Evolutionary conservation across 2,329 filamentous ascomycete species (phyloP), one percentile per base, ranked within the genome.

Genomic region (Clonostachys byssicola): DNA sequence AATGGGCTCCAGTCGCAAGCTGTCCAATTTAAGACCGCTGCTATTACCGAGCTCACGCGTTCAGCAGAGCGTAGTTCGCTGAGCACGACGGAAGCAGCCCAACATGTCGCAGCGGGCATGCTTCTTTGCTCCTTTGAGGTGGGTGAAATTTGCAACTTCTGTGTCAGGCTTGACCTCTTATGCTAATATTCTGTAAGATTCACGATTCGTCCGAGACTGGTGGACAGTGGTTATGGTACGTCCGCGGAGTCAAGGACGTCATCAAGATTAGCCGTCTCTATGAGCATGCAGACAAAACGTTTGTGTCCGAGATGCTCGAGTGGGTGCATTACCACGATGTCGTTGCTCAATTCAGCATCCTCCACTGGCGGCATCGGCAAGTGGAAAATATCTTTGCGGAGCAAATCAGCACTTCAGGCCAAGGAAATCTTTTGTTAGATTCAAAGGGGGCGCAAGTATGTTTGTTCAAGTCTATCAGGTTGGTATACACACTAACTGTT

Each of bases 21-120:
- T 1, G 47, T 57, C 34, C 18, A 53, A 18, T 45, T 63, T 20
- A 63, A 64, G 40, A 46, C 61, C 23, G 40, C 51, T 4, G 55
- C 60, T 0, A 51, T 63, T 2, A 42, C 46, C 2, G 49, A 47
- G 5, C 51, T 64, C 9, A 50, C 54, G 10, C 48, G 48, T 17
- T 56, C 55, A 12, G 52, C 58, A 7, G 47, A 53, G 8, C 47
- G 48, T 30, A 54, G 44, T 5, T 30, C 23, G 8, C 47, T 53
- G 5, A 30, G 46, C 4, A n/a, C 45, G 2, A 51, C 53, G 17
- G 51, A 43, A 18, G 58, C 58, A 12, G 45, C 55, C 16, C 61
- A 59, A 16, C 61, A 63, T 39, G 50, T 62, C 10, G 58, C 60
- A 13, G 51, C 61, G 4, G 59, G 52, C n/a, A 63, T 64, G 60